Base-by-base conservation (phyloP, 1,284 basidiomycete genomes). In the Pseudozyma pruni region DNA sequence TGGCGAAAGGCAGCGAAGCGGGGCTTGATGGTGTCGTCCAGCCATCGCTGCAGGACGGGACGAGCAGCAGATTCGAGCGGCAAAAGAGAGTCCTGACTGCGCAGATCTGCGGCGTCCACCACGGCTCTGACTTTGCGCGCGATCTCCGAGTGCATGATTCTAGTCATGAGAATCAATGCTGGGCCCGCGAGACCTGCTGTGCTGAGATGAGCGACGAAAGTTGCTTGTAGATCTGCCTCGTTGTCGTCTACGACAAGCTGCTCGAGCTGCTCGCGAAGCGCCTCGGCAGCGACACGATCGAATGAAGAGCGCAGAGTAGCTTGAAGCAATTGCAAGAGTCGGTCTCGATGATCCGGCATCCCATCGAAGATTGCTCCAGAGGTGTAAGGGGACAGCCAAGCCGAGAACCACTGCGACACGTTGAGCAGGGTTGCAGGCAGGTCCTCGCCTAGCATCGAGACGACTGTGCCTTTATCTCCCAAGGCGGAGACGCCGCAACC, bases 31-130 rank as follows among this genome's bases (percentile, higher is more conserved):
- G 63, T 45, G 13, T 48, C 42, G 37, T 72, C 59, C 4, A 72
- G 53, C 69, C 69, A 72, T 8, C 52, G 40, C 31, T 58, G 49
- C 17, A 72, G 42, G 19, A 51, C 32, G 5, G 58, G 59, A 7
- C 59, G 55, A 17, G 63, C 62, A 5, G 58, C 54, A 23, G 49
- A 58, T 22, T 72, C 69, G 34, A 68, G 59, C 38, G 51, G 54
- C 25, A 63, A 29, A 0, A 60, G 51, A 13, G 47, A 50, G 17
- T 68, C 69, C 8, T 63, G 46, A 2, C 56, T 37, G 19, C 50
- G 42, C 8, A 55, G 3, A 16, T 67, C 63, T 4, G 50, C 40
- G 11, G 53, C 63, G 37, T 53, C 63, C 4, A 68, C 51, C 1
- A 60, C 51, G 1, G 59, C 54, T 11, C 51, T 14, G 7, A 72